Evolutionary conservation across 306 rosid species (phyloP), one percentile per base, ranked within the genome.

Genomic region (Sphenostylis stenocarpa): DNA sequence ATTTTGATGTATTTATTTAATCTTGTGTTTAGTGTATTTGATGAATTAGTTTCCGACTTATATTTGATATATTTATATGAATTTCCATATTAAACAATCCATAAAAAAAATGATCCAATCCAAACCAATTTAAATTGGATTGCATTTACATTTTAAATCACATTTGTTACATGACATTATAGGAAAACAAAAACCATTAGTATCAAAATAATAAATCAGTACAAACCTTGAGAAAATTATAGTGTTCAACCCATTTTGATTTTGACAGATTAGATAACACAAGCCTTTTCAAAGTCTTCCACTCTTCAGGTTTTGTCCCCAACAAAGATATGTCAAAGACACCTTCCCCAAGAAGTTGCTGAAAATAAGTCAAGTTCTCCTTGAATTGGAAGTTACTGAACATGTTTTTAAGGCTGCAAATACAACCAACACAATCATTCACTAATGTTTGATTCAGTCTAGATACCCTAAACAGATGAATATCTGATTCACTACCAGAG

Each of bases 331-430:
- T 60, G 64, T 91, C 96, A 45, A 92, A 87, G 81, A 92, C 85
- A 20, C 99, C 98, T 86, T 91, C 91, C 51, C 75, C 71, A 1
- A 96, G 96, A 77, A 92, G 88, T 83, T 91, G 90, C 86, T 96
- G 99, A 84, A 91, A 88, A 84, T 89, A 88, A 67, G 81, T 82
- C 19, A 89, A 55, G 82, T 85, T 87, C 88, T 96, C 93, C 88
- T 80, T 86, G 90, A 96, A 96, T 74, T 87, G 91, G 75, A 89
- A 76, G 89, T 93, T 86, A 43, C 76, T 82, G 76, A 92, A 91
- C 97, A 91, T 82, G 83, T 53, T 86, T 80, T 62, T 84, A 81
- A 92, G 87, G 90, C 99, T 92, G 94, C 89, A 85, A 31, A 86
- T 51, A 57, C 72, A 78, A 81, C 73, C 73, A 74, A 47, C 48